Base-by-base conservation (phyloP, 2,329 filamentous ascomycete species). In the Xylariaceae sp. region DNA sequence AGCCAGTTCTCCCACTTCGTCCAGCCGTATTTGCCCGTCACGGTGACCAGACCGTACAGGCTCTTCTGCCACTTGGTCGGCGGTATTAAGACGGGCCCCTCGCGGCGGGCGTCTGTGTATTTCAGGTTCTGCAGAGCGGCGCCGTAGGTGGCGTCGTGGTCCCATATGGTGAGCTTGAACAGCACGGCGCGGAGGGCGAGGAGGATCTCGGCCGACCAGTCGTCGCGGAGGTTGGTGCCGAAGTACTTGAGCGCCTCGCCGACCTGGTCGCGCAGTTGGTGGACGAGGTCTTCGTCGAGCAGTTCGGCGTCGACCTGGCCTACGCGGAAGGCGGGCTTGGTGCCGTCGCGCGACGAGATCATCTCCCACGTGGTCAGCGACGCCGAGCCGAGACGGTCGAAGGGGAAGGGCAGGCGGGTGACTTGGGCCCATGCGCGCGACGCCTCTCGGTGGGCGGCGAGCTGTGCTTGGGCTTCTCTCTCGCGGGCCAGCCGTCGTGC, bases 131-230 rank as follows among this genome's bases (percentile, higher is more conserved):
- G 92, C 34, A 98, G 70, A 24, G 87, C 82, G 9, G 92, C 92
- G 44, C 92, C 92, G 62, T 98, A 97, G 4, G 86, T 94, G 27
- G 92, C 87, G 61, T 95, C 83, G 61, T 96, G 87, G 62, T 97
- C 89, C 92, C 92, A 98, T 42, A 98, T 82, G 12, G 85, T 88
- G 46, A 98, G 75, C 65, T 98, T 98, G 71, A 96, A 98, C 6
- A 98, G 69, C 3, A 88, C 69, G 2, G 83, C 78, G 32, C 90
- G 75, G 40, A 98, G 70, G 1, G 71, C 75, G 18, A 96, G 72
- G 46, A 84, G 72, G 38, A 97, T 90, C 65, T 97, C 92, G 36
- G 85, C 73, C 11, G 81, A 81, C 81, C 87, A 96, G 55, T 94
- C 86, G 60, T 95, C 88, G 42, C 84, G 78, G 31, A 94, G 65